Evolutionary conservation across 495 filamentous ascomycete genomes (phyloP).

Genomic region (Aspergillus wentii): DNA sequence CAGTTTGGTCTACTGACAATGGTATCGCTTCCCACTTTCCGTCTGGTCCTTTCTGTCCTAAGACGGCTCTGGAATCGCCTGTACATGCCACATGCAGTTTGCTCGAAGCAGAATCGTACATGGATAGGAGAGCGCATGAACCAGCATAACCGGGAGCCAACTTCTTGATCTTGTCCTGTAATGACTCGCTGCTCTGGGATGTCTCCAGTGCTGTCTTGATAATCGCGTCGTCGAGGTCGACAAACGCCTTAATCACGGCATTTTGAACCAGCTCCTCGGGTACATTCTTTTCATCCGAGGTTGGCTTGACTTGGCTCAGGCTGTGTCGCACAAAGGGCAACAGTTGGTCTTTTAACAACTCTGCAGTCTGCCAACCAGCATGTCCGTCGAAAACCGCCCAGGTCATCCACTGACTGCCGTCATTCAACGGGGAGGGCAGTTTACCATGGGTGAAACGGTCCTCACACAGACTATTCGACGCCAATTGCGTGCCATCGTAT

Average conservation of each 20-base stretch:
- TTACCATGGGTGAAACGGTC: slow-evolving; percentile 42
- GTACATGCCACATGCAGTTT: slow-evolving; percentile 53
- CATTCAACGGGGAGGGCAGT: slow-evolving; percentile 32
- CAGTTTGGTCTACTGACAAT: slow-evolving; percentile 57
- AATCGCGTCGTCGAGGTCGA: slow-evolving; percentile 45
- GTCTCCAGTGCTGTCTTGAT: slow-evolving; percentile 33
- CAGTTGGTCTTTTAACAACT: slow-evolving; percentile 32
- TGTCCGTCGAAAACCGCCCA: slow-evolving; percentile 51
- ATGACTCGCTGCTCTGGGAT: slow-evolving; percentile 12
- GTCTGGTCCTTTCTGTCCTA: slow-evolving; percentile 43
- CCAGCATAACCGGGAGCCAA: slow-evolving; percentile 46
- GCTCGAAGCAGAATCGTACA: slow-evolving; percentile 45
- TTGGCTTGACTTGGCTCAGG: slow-evolving; percentile 18
- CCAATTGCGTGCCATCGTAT: slow-evolving; percentile 42
- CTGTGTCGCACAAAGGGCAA: slow-evolving; percentile 35
- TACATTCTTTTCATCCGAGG: slow-evolving; percentile 2
- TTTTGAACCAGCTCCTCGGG: slow-evolving; percentile 26
- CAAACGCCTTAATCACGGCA: slow-evolving; percentile 44
- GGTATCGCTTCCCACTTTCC: slow-evolving; percentile 44
- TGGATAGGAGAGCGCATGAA: slow-evolving; percentile 55
- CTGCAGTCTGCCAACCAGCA: slow-evolving; percentile 39
- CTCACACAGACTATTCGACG: slow-evolving; percentile 43
- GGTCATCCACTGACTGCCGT: slow-evolving; percentile 38
- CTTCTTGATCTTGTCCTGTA: slow-evolving; percentile 27
- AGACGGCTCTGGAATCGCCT: slow-evolving; percentile 57